These are phyloP conservation scores for Saccharomycopsis sp. DNA, from an alignment of 805 yeast species.

Conservation along the genomic window DNA sequence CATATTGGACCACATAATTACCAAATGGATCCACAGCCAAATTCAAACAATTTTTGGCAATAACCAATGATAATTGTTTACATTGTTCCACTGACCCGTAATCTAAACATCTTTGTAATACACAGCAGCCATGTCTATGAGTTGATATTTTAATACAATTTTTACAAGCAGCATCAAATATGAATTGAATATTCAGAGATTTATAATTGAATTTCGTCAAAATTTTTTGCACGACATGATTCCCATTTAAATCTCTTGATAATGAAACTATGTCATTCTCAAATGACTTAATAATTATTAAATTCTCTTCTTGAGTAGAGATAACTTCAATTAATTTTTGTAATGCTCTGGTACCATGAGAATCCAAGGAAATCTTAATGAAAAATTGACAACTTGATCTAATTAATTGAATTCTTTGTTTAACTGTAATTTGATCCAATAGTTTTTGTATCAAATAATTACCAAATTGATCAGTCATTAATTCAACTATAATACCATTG, in stretches of 20 bases:
- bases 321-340: conserved; percentile 88
- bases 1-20: conserved; percentile 94
- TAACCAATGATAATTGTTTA: conserved; percentile 53
- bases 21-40: conserved; percentile 92
- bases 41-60: conserved; percentile 60
- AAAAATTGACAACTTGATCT: conserved; percentile 44
- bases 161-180: conserved; percentile 74
- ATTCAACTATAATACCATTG: conserved; percentile 66
- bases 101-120: conserved; percentile 89
- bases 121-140: conserved; percentile 97
- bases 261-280: conserved; percentile 67
- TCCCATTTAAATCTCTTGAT: conserved; percentile 89
- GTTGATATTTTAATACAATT: conserved; percentile 80
- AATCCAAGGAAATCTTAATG: conserved; percentile 77
- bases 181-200: conserved; percentile 71
- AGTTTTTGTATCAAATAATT: conserved; percentile 89
- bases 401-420: conserved; percentile 65
- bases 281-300: conserved; percentile 52
- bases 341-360: conserved; percentile 94
- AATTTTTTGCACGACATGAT: conserved; percentile 93
- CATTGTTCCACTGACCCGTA: conserved; percentile 73
- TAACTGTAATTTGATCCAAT: conserved; percentile 63
- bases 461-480: conserved; percentile 97
- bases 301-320: conserved; percentile 61
- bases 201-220: conserved; percentile 53